phyloP scores from a whole-genome alignment of 495 filamentous ascomycete genomes.

The Hamigera avellanea region DNA sequence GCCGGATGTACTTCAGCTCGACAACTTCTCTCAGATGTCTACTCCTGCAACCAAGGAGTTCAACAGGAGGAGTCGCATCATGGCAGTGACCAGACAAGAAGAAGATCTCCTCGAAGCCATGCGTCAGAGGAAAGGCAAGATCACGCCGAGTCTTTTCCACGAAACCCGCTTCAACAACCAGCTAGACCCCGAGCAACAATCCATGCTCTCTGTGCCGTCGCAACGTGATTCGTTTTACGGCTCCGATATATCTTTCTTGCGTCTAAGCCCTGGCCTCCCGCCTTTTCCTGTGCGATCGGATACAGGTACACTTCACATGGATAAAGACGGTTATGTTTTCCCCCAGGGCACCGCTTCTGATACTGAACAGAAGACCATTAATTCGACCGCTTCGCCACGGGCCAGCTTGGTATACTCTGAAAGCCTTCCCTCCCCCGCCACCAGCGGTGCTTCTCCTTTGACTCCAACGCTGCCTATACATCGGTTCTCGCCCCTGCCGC shows the following conservation, averaged over 20 bases:
- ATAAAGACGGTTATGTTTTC: conserved; percentile 19
- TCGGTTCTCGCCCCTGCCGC: conserved; percentile 31
- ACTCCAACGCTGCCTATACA: conserved; percentile 34
- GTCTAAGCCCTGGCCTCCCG: conserved; percentile 26
- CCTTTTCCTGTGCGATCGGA: conserved; percentile 11
- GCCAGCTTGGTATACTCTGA: conserved; percentile 27
- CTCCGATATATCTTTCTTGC: conserved; percentile 31
- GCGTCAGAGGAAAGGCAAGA: conserved; percentile 62
- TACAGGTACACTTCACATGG: conserved; percentile 19
- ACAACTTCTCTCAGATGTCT: conserved; percentile 12
- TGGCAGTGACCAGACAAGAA: conserved; percentile 81
- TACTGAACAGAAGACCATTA: conserved; percentile 25
- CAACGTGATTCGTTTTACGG: conserved; percentile 28
- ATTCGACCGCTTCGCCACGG: conserved; percentile 19
- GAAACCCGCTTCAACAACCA: conserved; percentile 24
- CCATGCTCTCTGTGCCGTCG: conserved; percentile 20
- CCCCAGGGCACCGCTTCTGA: conserved; percentile 22
- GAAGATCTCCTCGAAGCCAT: conserved; percentile 73
- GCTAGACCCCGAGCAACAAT: conserved; percentile 15
- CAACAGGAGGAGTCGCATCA: conserved; percentile 50
- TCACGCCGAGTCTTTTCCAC: conserved; percentile 59
- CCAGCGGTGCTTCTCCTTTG: conserved; percentile 28
- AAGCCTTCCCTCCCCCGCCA: conserved; percentile 27
- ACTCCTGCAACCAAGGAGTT: conserved; percentile 7
- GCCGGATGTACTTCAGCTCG: conserved; percentile 14